Base-by-base conservation (phyloP, 2,329 filamentous ascomycete species). In the Dactylella cylindrospora region DNA sequence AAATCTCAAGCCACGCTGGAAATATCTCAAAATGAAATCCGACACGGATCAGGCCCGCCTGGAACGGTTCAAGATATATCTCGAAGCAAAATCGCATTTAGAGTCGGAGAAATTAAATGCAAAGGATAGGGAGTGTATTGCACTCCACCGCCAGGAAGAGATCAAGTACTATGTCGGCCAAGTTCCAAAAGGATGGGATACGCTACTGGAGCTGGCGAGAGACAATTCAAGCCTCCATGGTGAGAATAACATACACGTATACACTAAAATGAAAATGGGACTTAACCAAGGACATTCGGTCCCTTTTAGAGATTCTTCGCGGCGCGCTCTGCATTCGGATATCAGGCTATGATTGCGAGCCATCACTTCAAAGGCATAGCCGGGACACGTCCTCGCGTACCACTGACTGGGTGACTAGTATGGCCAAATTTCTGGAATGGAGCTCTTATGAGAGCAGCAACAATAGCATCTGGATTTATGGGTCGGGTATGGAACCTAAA, bases 331-430 rank as follows among this genome's bases (percentile, higher is more conserved):
- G 29, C 7, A 35, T 32, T 12, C 31, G 44, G 2, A 38, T 47
- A 36, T 47, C 44, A 1, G 44, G 44, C 2, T 47, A 38, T 13
- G 44, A 47, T 13, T 15, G 38, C 20, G 32, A 36, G 22, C 23
- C 44, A 6, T 36, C 44, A 10, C 32, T 35, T 26, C 13, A 47
- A 26, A 19, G 44, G 7, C 29, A 36, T 15, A 2, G 26, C 2
- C 17, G 13, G n/a, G 41, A 15, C 3, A 32, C 20, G 3, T 29
- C 44, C 12, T 35, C 44, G 4, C 26, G 44, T 5, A 32, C 44
- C 8, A 35, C 20, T 31, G 44, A 47, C 13, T 38, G 32, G 2
- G 20, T 47, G n/a, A 47, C 29, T 2, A 32, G 44, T 7, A 23
- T 47, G 35, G 31, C 44, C 13, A 15, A 23, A 1, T 47, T 47